These are phyloP conservation scores for Trifolium fragiferum DNA, from an alignment of 306 rosid species.

Conservation along the genomic window DNA sequence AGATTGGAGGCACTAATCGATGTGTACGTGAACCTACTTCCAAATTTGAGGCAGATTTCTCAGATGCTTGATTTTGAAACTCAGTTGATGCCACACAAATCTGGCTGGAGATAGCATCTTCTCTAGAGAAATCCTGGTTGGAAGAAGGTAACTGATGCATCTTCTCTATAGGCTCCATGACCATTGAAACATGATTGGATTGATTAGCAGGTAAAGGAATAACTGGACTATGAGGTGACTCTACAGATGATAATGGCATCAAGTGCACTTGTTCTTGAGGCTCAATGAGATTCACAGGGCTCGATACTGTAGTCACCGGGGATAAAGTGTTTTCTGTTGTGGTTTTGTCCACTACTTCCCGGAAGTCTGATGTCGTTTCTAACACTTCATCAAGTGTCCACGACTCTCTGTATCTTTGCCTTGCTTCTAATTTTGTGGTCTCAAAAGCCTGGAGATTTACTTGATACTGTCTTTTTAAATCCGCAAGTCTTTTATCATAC, in stretches of 20 bases:
- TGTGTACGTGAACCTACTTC: slow-evolving; percentile 22
- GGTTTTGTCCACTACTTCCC: slow-evolving; percentile 43
- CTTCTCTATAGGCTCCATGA: slow-evolving; percentile 36
- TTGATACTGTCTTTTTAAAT: slow-evolving; percentile 43
- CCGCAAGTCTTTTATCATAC: slow-evolving; percentile 45
- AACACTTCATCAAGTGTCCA: slow-evolving; percentile 45
- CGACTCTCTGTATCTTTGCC: slow-evolving; percentile 48
- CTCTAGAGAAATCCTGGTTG: slow-evolving; percentile 32
- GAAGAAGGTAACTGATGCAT: slow-evolving; percentile 35
- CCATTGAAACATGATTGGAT: slow-evolving; percentile 24
- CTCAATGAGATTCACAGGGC: slow-evolving; percentile 40
- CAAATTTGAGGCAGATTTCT: slow-evolving; percentile 31
- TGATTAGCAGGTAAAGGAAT: slow-evolving; percentile 6
- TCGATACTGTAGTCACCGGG: slow-evolving; percentile 47
- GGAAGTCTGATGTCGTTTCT: slow-evolving; percentile 44
- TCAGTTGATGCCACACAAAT: slow-evolving; percentile 34
- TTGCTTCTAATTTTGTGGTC: slow-evolving; percentile 47
- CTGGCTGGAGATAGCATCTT: no score
- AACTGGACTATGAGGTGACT: slow-evolving; percentile 31
- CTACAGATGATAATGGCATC: slow-evolving; percentile 40
- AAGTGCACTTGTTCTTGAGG: slow-evolving; percentile 44
- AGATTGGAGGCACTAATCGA: slow-evolving; percentile 36
- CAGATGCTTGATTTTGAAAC: slow-evolving; percentile 36
- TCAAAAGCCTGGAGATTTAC: slow-evolving; percentile 52
- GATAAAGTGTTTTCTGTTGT: slow-evolving; percentile 36